Percentiles rank a stretch among this genome's conserved stretches.
Evolutionary conservation across 2,329 filamentous ascomycete genomes (phyloP).

Genomic region (Pseudogymnoascus sp.): DNA sequence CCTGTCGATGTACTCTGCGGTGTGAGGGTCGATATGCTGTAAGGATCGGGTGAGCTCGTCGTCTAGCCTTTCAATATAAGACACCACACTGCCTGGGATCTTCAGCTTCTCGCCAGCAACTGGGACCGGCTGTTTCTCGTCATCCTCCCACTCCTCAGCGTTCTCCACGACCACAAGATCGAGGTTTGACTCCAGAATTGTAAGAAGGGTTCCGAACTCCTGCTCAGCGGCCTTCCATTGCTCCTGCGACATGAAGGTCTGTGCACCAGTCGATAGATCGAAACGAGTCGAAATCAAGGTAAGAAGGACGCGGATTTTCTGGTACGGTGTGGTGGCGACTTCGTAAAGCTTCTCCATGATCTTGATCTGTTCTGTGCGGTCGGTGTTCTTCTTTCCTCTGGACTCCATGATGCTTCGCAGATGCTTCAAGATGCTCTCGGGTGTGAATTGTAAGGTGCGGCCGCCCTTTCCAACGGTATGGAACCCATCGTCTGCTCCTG

Average conservation of each 20-base stretch:
- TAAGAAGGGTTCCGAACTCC: conserved; percentile 72
- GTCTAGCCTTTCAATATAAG: conserved; percentile 88
- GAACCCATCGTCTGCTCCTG: conserved; percentile 78
- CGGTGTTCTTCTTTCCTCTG: conserved; percentile 97
- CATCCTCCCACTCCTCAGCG: conserved; percentile 98
- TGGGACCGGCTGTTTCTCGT: conserved; percentile 81
- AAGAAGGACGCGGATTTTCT: conserved; percentile 85
- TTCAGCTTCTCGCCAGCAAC: conserved; percentile 73
- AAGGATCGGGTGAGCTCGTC: conserved; percentile 97
- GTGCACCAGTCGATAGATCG: conserved; percentile 75
- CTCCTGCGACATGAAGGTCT: conserved; percentile 82
- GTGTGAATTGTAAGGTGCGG: conserved; percentile 83
- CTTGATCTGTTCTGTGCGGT: conserved; percentile 88
- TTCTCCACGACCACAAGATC: conserved; percentile 83
- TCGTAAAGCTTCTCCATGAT: conserved; percentile 95
- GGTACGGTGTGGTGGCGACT: conserved; percentile 85
- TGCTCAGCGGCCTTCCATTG: conserved; percentile 94
- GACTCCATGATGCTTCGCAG: conserved; percentile 89
- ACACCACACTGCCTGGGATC: conserved; percentile 89
- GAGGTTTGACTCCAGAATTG: conserved; percentile 70
- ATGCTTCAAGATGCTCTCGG: conserved; percentile 97
- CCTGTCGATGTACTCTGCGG: conserved; percentile 95
- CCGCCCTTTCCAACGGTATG: conserved; percentile 83
- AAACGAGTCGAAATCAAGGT: conserved; percentile 91
- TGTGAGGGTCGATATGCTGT: conserved; percentile 96